A percentile compares a stretch with the other conserved stretches of the same genome.
Conservation (phyloP, 768 basidiomycete genomes). For the Podaxis carcinomalis region DNA sequence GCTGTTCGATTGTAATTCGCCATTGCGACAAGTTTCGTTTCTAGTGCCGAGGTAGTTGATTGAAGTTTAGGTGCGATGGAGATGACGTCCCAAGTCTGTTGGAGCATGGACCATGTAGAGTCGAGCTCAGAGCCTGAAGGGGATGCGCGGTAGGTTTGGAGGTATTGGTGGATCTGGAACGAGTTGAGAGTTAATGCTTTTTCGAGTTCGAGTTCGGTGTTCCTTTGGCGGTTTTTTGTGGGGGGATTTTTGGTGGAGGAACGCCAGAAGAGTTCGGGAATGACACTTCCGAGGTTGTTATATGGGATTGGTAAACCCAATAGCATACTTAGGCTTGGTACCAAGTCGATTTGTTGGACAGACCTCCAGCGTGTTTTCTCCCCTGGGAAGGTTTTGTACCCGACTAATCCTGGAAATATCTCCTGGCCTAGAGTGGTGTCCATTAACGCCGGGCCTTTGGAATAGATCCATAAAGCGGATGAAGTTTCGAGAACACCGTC, state of each 20-base stretch:
- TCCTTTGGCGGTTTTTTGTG: neutral
- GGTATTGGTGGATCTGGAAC: slow-evolving; percentile 70
- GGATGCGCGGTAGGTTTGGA: slow-evolving; percentile 71
- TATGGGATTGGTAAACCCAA: slow-evolving; percentile 93
- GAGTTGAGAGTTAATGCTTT: slow-evolving; percentile 68
- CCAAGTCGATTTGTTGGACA: slow-evolving; percentile 90
- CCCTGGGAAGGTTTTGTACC: slow-evolving; percentile 57
- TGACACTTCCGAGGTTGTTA: slow-evolving; percentile 88
- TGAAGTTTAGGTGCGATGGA: no score
- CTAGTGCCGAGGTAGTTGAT: no score
- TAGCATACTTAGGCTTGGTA: slow-evolving; percentile 83
- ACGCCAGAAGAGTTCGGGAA: slow-evolving; percentile 87
- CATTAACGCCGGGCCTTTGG: slow-evolving; percentile 59
- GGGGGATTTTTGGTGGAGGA: neutral
- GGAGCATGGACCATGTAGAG: slow-evolving; percentile 42
- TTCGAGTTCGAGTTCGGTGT: slow-evolving; percentile 32
- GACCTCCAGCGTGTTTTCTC: slow-evolving; percentile 49
- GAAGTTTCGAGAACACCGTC: slow-evolving; percentile 81
- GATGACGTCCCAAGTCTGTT: slow-evolving; percentile 16
- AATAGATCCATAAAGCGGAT: slow-evolving; percentile 89
- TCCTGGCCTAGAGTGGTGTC: slow-evolving; percentile 17
- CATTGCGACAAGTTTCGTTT: no score
- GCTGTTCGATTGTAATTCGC: no score
- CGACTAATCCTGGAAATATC: slow-evolving; percentile 50
- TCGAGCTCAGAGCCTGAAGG: slow-evolving; percentile 72